Evolutionary conservation across 306 rosid genomes (phyloP), one percentile per base, ranked within the genome.

Genomic region (Rosa rugosa): DNA sequence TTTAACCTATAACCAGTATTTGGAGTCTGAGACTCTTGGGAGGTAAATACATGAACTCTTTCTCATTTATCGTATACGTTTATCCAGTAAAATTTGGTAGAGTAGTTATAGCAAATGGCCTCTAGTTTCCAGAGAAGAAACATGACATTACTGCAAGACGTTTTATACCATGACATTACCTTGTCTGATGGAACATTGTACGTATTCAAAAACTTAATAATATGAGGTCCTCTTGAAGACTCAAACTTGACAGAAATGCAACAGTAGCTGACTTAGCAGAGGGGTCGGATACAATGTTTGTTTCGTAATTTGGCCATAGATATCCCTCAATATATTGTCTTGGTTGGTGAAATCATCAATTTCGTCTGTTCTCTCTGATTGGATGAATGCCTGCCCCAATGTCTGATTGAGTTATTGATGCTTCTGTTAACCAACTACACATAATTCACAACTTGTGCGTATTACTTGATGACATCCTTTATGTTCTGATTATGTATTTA

Each of bases 401-500:
- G 57, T 18, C 68, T 72, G 64, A 57, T 79, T 49, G 27, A 49
- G 67, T 18, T 20, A 71, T 18, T 63, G 44, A 42, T 46, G 51
- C 44, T 53, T 82, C 50, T 60, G 54, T 44, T 66, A 46, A 67
- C 27, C 71, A 53, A 10, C 65, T 67, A 0, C 34, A 50, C 60
- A 64, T 5, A 63, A 71, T 62, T 42, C 20, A 42, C 11, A 47
- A 20, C 64, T 22, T 36, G 1, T 40, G 12, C 25, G 4, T 36
- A 16, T 25, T 8, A 44, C 25, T 38, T 36, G 42, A 25, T 27
- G 16, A 9, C 57, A 56, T 66, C 75, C 63, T 31, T 16, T 53
- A 34, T 73, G 23, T 76, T 53, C 78, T 75, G 60, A 84, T 78
- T 60, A 7, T 60, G 20, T 42, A 76, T 44, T 27, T 53, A 41